A percentile compares a stretch with the other conserved stretches of the same genome.
phyloP scores from a whole-genome alignment of 1,139 yeast genomes.

The Geotrichum candidum region DNA sequence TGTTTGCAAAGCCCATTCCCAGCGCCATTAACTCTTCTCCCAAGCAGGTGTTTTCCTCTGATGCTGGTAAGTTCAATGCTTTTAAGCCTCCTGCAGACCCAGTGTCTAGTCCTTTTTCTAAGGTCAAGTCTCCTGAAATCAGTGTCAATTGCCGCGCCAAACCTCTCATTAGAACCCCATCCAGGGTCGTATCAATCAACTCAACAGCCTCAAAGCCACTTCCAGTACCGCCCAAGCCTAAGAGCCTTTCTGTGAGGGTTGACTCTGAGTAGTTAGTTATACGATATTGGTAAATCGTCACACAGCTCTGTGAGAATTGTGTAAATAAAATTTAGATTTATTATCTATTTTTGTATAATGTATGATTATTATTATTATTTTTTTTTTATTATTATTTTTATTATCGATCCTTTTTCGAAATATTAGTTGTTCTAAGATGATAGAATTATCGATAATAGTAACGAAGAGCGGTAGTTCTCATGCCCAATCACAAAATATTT shows the following conservation, averaged over 20 bases:
- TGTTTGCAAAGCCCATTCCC: not conserved
- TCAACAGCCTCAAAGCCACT: constrained; percentile 3
- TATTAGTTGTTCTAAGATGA: too few relatives aligned
- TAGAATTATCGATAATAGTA: too few relatives aligned
- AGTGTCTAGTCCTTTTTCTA: not conserved
- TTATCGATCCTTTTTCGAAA: too few relatives aligned
- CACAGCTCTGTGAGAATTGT: not conserved
- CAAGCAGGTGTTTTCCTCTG: not conserved
- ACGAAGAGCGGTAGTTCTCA: too few relatives aligned
- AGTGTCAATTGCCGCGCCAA: not conserved
- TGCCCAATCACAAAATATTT: too few relatives aligned
- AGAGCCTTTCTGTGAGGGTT: not conserved
- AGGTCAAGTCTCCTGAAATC: not conserved
- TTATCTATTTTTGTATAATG: not conserved
- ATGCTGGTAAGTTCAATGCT: not conserved
- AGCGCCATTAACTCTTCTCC: not conserved
- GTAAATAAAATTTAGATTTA: not conserved
- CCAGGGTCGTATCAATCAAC: not conserved
- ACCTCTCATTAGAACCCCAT: constrained; percentile 6
- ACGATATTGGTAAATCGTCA: not conserved
- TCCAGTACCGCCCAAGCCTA: constrained; percentile 13
- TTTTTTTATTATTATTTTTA: not conserved
- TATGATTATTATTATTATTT: not conserved
- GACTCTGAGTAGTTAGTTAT: not conserved
- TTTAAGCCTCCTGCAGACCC: constrained; percentile 2